Evolutionary conservation across 495 filamentous ascomycete species (phyloP), one percentile per base, ranked within the genome.

Genomic region (Lophiotrema nucula): DNA sequence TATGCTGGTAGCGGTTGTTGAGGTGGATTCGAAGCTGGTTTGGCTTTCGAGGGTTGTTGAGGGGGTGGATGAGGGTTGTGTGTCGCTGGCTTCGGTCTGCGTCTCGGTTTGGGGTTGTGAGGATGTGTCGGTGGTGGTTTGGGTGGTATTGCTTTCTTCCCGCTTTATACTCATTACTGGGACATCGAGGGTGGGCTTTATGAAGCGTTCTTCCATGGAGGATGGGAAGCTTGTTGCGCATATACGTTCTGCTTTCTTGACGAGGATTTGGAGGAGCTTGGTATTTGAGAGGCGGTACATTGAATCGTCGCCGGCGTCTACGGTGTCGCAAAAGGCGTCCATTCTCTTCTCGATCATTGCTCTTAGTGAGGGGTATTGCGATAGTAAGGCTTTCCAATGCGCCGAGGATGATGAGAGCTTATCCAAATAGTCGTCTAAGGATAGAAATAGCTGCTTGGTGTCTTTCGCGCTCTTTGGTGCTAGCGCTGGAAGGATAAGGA

Each of bases 171-270:
- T 61, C 64, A 88, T 73, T 19, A 91, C 71, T 0, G 93, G 93
- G 42, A 81, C 80, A 50, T 89, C 86, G 23, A 97, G 72, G n/a
- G 81, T 79, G 60, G 86, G 85, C 18, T 73, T 76, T 12, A 99
- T 81, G 65, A 95, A 93, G 24, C 82, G 84, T 37, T 95, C 86
- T 69, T 97, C 95, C 78, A 97, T 79, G 62, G 88, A 96, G 37
- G 73, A 71, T 10, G 93, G 91, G 26, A 97, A 70, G 0, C 83
- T 83, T 0, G 74, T 74, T 5, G 75, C 70, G 18, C 77, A 77
- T 81, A 96, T 89, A 0, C 74, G 78, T 49, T 79, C 75, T 16
- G 90, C 91, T 68, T 96, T 97, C 15, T 65, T 58, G 18, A 88
- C 50, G 18, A 97, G 65, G 57, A 88, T 81, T 25, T 66, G 57